Evolutionary conservation across 805 yeast genomes (phyloP), one percentile per base, ranked within the genome.

Genomic region (Grigorovia transvaalensis): DNA sequence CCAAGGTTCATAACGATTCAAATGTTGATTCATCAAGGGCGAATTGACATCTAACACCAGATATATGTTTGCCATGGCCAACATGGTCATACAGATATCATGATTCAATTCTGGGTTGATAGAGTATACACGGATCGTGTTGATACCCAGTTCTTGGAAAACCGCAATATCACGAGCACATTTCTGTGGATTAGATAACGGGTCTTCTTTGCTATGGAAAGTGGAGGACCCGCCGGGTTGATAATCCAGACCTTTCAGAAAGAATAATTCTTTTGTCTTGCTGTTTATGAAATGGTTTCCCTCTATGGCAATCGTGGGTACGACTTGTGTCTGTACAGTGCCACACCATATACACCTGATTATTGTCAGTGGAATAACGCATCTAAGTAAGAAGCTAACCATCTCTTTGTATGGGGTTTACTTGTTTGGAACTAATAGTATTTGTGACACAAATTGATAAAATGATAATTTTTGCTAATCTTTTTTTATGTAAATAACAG

Each of bases 161-260:
- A 89, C 70, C 15, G 75, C 72, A 19, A 88, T 80, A 65, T 91
- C 98, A 58, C 97, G 77, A 4, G 90, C 84, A 71, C 98, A 91
- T 18, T 68, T 61, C 12, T 75, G 69, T 3, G 81, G 75, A 60
- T 88, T 84, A 1, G 96, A 84, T 45, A 91, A 72, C 0, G 96
- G 96, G 63, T 91, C 98, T 9, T 59, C 64, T 7, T 60, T 54
- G 2, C 61, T 67, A n/a, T 71, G 71, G 23, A 81, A 82, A 0
- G 82, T 90, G 0, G 96, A 82, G 0, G 96, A 83, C 0, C 97
- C 98, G 9, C 97, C 97, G 0, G 97, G 97, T 63, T 91, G 97
- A 64, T 90, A 90, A 66, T 91, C 98, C 1, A 91, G 85, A 18
- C 98, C 98, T 66, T 79, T 83, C 41, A 90, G 76, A 59, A 75